Percentiles rank a stretch among this genome's conserved stretches.
Evolutionary conservation across 2,329 filamentous ascomycete species (phyloP).

Genomic region (Colletotrichum sp.): DNA sequence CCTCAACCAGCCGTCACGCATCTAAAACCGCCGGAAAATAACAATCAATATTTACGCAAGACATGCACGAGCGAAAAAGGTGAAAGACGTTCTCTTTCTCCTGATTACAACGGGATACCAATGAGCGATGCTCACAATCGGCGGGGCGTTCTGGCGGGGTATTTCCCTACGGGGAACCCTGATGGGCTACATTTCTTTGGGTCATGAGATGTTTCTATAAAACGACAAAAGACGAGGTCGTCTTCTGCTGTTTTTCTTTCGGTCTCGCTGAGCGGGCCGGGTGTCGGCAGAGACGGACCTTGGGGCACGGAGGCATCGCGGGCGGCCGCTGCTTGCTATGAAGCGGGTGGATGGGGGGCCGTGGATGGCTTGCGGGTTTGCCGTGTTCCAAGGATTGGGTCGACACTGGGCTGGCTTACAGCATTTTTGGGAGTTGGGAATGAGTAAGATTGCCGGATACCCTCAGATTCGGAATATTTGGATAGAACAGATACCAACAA

Average conservation of each 20-base stretch:
- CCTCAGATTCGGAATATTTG: neutral
- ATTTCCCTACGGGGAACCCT: neutral
- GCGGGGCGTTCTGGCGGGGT: neutral
- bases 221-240: neutral
- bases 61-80: neutral
- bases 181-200: neutral
- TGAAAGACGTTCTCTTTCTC: neutral
- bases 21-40: neutral
- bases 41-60: neutral
- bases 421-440: neutral
- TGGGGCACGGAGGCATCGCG: neutral
- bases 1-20: conserved; percentile 14
- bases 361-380: neutral
- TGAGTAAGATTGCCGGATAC: neutral
- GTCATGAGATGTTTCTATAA: neutral
- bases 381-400: neutral
- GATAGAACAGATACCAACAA: neutral
- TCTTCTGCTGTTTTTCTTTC: neutral
- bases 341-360: neutral
- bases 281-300: neutral
- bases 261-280: neutral
- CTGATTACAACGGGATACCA: neutral
- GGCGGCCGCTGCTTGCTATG: neutral
- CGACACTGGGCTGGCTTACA: neutral
- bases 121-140: neutral